Evolutionary conservation across 306 rosid species (phyloP).

Genomic region (Vigna angularis): DNA sequence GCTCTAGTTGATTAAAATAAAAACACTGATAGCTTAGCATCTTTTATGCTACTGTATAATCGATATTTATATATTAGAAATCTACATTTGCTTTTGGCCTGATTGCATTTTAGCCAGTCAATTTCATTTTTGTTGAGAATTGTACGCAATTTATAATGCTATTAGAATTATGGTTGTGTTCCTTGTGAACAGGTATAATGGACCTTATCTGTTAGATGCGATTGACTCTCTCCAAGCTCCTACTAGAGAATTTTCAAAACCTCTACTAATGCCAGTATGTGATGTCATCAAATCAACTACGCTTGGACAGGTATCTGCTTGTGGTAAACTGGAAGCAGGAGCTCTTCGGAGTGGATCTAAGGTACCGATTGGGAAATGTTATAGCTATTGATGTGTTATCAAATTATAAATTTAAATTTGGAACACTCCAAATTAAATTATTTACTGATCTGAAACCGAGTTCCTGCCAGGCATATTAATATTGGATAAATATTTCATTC

Average conservation of each 20-base stretch:
- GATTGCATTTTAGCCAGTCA: neutral
- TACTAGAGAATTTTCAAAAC: slow-evolving; percentile 81
- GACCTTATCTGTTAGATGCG: slow-evolving; percentile 86
- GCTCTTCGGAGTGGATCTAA: slow-evolving; percentile 90
- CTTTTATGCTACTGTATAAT: neutral
- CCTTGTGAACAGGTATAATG: slow-evolving; percentile 73
- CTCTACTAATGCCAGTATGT: slow-evolving; percentile 92
- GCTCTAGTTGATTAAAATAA: neutral
- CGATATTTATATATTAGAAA: neutral
- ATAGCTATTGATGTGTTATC: slow-evolving; percentile 28
- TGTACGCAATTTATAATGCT: slow-evolving; percentile 23
- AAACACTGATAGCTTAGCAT: neutral
- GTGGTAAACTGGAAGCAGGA: slow-evolving; percentile 97
- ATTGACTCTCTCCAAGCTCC: slow-evolving; percentile 92
- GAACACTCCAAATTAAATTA: slow-evolving; percentile 35
- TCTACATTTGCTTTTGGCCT: neutral
- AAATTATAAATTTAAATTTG: slow-evolving; percentile 34
- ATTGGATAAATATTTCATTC: slow-evolving; percentile 17
- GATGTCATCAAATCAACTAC: slow-evolving; percentile 75
- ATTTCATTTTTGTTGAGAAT: neutral
- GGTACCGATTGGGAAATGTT: slow-evolving; percentile 56
- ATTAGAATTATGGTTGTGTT: slow-evolving; percentile 39
- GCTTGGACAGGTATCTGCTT: slow-evolving; percentile 84
- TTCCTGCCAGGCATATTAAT: slow-evolving; percentile 31
- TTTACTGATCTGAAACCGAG: neutral